A percentile compares a stretch with the other conserved stretches of the same genome.
Conservation (phyloP, 495 filamentous ascomycete genomes). For the Pyrenula aspistea region DNA sequence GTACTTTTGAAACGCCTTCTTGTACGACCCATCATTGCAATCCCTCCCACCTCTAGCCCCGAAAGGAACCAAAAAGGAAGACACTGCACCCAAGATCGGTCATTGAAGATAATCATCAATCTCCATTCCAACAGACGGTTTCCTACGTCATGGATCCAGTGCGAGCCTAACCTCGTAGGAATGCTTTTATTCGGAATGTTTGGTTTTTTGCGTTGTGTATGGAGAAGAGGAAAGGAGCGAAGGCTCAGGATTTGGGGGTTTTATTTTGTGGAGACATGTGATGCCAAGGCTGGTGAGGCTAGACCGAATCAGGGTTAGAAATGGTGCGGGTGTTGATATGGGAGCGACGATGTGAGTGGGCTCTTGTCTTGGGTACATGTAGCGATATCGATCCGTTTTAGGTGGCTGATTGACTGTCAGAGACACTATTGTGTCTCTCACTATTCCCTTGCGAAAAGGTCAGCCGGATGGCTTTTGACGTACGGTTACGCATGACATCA, state of each 20-base stretch:
- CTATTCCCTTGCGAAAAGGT: too few relatives aligned
- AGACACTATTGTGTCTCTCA: too few relatives aligned
- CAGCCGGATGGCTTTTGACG: slow-evolving; percentile 2
- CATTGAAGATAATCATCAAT: background rate
- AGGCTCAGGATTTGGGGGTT: too few relatives aligned
- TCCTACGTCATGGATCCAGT: slow-evolving; percentile 1
- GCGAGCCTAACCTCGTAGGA: background rate
- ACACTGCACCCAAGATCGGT: slow-evolving; percentile 1
- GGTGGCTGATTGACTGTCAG: too few relatives aligned
- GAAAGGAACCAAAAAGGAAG: background rate
- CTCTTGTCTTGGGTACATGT: too few relatives aligned
- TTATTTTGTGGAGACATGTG: background rate
- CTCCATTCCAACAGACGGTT: slow-evolving; percentile 1
- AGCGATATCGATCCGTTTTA: too few relatives aligned
- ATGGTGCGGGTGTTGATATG: too few relatives aligned
- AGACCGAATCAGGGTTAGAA: background rate
- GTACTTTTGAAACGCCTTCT: too few relatives aligned
- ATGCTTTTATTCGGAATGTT: slow-evolving; percentile 2
- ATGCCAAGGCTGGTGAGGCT: background rate
- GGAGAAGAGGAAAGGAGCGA: background rate
- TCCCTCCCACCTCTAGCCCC: background rate
- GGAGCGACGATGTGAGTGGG: too few relatives aligned
- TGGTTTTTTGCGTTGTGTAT: slow-evolving; percentile 1
- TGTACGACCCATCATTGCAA: slow-evolving; percentile 1
- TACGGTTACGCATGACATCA: background rate